Base-by-base conservation (phyloP, 2,329 filamentous ascomycete genomes). In the Xylariaceae sp. region DNA sequence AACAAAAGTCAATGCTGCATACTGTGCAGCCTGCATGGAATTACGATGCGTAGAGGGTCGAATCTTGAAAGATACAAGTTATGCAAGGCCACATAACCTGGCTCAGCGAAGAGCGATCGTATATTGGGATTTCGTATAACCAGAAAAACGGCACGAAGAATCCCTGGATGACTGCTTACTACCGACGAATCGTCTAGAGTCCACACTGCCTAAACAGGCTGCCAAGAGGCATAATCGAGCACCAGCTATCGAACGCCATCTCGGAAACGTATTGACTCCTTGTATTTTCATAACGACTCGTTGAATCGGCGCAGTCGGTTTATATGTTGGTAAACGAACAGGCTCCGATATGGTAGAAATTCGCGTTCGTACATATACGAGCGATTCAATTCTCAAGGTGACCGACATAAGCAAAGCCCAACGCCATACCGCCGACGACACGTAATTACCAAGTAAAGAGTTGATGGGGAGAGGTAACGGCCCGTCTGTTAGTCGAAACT, bases 1-100 rank as follows among this genome's bases (percentile, higher is more conserved):
- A 16, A 16, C 8, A 7, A 50, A 51, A 54, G 39, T 51, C 30
- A 40, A 50, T 44, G 10, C 34, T 43, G 26, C 29, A 15, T 26
- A 12, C 29, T 26, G 4, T 30, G 18, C 18, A 34, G 3, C 15
- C 15, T 39, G 42, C 41, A 43, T 43, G 41, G 22, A 29, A 16
- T 43, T 43, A 40, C 21, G 26, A 15, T 30, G 41, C 19, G 39
- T 26, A 32, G n/a, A 36, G n/a, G 19, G 13, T 39, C 15, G 34
- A 34, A 40, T 47, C 36, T 42, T 49, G 41, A 29, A 29, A 32
- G 32, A 10, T n/a, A 4, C 29, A 45, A 5, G 29, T 10, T n/a
- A 19, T 2, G 4, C 45, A 47, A 47, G 22, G 13, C 21, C 8
- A 5, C 22, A 5, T n/a, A 16, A 16, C 44, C 18, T 12, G 30